Evolutionary conservation across 768 basidiomycete species (phyloP), one percentile per base, ranked within the genome.

Genomic region (Pleurotus platypus): DNA sequence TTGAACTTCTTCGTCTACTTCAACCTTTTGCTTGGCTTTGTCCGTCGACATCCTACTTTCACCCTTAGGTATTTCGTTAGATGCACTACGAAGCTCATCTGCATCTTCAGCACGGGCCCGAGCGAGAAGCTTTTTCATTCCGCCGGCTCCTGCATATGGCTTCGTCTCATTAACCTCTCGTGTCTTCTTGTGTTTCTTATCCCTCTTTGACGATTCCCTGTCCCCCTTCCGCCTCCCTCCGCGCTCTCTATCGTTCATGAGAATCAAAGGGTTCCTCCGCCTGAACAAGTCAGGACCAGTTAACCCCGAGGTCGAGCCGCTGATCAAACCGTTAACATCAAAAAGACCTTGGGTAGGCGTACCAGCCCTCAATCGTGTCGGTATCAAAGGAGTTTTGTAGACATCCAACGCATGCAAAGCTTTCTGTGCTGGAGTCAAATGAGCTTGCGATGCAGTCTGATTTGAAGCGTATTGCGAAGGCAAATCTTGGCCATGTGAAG

Each of bases 61-160:
- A 49, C 85, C 49, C 30, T 50, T 15, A 22, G 16, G 26, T 15
- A 15, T 15, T 15, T 50, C 27, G 22, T 22, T 54, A 3, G 5
- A 22, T 24, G n/a, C 46, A 6, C 20, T 26, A 4, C 39, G 35
- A n/a, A 12, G 5, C 42, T 54, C 39, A 20, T 39, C 39, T n/a
- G 11, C 51, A 5, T n/a, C 37, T 40, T 40, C 51, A 22, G 51
- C 51, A 40, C 51, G 51, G 38, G 51, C 51, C 61, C 82, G 79
- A 18, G 86, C 84, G 39, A 91, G 69, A 67, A 89, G 71, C 64
- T 86, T 91, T 75, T 87, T 90, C 79, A 90, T 85, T 0, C 88
- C 87, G 53, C 89, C 87, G 60, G 84, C 81, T 5, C 89, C 90
- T 1, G 88, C 85, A 63, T 92, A 92, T 3, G 90, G 90, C 63